These are phyloP conservation scores for Plantago lanceolata DNA, from an alignment of 305 asterid genomes.

Conservation along the genomic window DNA sequence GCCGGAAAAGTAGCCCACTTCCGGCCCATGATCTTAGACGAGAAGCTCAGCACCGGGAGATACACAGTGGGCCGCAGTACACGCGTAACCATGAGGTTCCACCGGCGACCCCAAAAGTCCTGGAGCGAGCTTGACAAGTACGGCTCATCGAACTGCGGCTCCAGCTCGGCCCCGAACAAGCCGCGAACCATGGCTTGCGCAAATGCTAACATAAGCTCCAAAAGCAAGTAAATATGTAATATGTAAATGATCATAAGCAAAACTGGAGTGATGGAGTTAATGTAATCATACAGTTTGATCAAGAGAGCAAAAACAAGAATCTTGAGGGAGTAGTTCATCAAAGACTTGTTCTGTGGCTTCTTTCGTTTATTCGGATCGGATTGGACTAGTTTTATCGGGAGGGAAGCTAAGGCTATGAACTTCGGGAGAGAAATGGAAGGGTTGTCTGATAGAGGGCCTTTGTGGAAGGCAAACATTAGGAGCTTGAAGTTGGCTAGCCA, in stretches of 20 bases:
- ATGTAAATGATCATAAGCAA: constrained; percentile 30
- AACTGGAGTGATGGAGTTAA: constrained; percentile 27
- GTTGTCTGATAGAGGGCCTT: constrained; percentile 50
- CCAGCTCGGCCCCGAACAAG: constrained; percentile 50
- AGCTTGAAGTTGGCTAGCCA: constrained; percentile 70
- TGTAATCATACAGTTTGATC: constrained; percentile 36
- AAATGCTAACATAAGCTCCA: constrained; percentile 48
- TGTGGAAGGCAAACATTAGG: constrained; percentile 43
- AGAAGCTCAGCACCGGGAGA: not conserved
- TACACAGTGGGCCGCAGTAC: constrained; percentile 8
- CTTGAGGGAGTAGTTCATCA: constrained; percentile 40
- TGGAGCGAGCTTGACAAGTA: constrained; percentile 63
- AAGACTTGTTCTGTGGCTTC: constrained; percentile 8
- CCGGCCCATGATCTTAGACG: constrained; percentile 23
- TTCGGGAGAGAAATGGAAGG: constrained; percentile 45
- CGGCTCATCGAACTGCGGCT: constrained; percentile 73
- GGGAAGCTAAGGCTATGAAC: constrained; percentile 55
- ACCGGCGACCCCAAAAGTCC: constrained; percentile 15
- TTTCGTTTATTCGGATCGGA: not conserved
- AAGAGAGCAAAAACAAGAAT: constrained; percentile 36
- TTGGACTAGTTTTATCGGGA: constrained; percentile 52
- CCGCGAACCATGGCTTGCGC: constrained; percentile 42
- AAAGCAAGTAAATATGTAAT: constrained; percentile 41
- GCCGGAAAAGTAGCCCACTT: constrained; percentile 34
- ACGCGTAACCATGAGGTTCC: constrained; percentile 18